Evolutionary conservation across 1,284 basidiomycete species (phyloP).

Genomic region (Malassezia restricta): DNA sequence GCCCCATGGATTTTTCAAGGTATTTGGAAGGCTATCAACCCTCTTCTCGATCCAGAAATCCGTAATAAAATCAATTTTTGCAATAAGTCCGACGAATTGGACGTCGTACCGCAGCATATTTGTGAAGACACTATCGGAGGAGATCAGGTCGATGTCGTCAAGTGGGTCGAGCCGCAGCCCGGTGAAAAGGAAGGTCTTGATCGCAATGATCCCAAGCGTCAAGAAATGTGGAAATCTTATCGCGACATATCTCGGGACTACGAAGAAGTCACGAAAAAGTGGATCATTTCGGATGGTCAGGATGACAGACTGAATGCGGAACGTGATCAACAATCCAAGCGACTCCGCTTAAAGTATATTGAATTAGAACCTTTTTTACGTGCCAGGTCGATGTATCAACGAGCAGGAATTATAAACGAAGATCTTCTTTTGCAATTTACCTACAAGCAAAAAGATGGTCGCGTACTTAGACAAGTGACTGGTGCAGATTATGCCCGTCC

Average conservation of each 20-base stretch:
- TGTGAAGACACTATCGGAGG: slow-evolving; percentile 27
- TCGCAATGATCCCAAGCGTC: slow-evolving; percentile 34
- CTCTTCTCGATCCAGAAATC: slow-evolving; percentile 43
- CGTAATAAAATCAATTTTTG: slow-evolving; percentile 42
- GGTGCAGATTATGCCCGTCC: slow-evolving; percentile 26
- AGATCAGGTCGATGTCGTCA: slow-evolving; percentile 20
- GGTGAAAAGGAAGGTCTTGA: slow-evolving; percentile 43
- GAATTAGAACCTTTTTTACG: slow-evolving; percentile 44
- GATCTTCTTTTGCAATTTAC: slow-evolving; percentile 39
- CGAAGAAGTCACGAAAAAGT: slow-evolving; percentile 38
- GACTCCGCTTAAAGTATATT: slow-evolving; percentile 44
- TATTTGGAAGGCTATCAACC: slow-evolving; percentile 42
- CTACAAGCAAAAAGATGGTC: slow-evolving; percentile 39
- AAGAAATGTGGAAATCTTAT: slow-evolving; percentile 32
- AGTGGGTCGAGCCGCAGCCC: slow-evolving; percentile 24
- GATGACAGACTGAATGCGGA: slow-evolving; percentile 20
- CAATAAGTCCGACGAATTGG: slow-evolving; percentile 36
- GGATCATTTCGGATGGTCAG: slow-evolving; percentile 30
- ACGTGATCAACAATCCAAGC: slow-evolving; percentile 39
- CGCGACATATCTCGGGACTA: slow-evolving; percentile 37
- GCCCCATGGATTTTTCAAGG: slow-evolving; percentile 48
- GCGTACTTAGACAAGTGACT: slow-evolving; percentile 29
- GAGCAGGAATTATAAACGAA: slow-evolving; percentile 41
- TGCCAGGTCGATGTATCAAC: slow-evolving; percentile 41
- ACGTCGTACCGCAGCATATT: slow-evolving; percentile 31